These are phyloP conservation scores for Scenedesmus sp. DNA, from an alignment of 163 green algal genomes.

Conservation along the genomic window DNA sequence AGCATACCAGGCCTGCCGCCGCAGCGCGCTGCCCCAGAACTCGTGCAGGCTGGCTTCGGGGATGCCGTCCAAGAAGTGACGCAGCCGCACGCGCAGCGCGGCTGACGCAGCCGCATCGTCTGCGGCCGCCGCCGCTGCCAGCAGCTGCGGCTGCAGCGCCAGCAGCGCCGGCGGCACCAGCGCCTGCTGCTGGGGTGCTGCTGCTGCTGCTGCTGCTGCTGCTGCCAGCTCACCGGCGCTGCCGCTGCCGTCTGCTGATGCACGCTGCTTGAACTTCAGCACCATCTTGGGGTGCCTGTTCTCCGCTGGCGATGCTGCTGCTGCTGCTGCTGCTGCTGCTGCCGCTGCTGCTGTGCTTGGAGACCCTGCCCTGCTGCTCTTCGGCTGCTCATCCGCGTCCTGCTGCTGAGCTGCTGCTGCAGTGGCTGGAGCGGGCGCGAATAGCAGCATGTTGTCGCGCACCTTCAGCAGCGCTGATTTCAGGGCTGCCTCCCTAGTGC, in stretches of 20 bases:
- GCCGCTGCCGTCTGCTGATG: background rate
- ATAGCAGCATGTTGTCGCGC: conserved; percentile 44
- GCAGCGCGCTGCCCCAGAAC: conserved; percentile 27
- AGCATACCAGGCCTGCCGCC: background rate
- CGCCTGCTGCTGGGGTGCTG: background rate
- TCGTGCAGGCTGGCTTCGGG: conserved; percentile 20
- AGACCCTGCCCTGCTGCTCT: conserved; percentile 29
- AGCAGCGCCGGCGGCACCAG: background rate
- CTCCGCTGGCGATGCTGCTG: too few species aligned
- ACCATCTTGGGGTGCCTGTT: conserved; percentile 28
- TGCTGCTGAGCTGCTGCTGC: conserved; percentile 43
- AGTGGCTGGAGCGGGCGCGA: conserved; percentile 23
- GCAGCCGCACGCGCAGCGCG: conserved; percentile 7
- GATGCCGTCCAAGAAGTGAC: background rate
- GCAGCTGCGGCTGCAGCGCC: conserved; percentile 25
- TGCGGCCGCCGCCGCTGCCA: conserved; percentile 35
- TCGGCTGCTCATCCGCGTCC: background rate
- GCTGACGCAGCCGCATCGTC: conserved; percentile 33
- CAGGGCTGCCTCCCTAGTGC: conserved; percentile 9
- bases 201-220: conserved; percentile 27
- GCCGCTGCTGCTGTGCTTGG: conserved; percentile 2
- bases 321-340: too few species aligned
- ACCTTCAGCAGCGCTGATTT: conserved; percentile 3
- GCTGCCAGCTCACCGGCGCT: background rate
- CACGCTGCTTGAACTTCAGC: conserved; percentile 17